Evolutionary conservation across 179 eudicot genomes (phyloP), one percentile per base, ranked within the genome.

Genomic region (Beta macrorhiza): DNA sequence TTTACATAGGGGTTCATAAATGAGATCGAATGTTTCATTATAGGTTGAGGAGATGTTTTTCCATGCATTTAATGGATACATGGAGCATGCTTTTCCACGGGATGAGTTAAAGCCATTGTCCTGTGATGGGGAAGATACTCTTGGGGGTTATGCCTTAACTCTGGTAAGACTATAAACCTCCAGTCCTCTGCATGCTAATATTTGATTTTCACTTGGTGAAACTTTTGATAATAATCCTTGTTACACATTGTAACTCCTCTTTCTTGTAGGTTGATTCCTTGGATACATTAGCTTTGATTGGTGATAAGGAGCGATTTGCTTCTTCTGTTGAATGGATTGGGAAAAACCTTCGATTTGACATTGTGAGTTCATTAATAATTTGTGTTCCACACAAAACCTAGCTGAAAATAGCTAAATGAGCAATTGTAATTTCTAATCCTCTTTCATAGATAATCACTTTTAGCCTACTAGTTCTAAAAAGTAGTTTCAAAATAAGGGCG

Each of bases 81-180:
- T 97, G 98, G 85, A 92, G 13, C 84, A 97, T 86, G 99, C 99
- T 83, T 97, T 97, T 81, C 99, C 99, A 69, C 97, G 81, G 37
- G 99, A 97, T 84, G 99, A 94, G 83, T 85, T 97, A 78, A 92
- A 84, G 84, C 99, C 99, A 73, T 85, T 92, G 72, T 92, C 99
- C 17, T 97, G 99, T 77, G 86, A 77, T 62, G 99, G 99, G 52
- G 99, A 94, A 89, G 98, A 97, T 84, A 90, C 99, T 29, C 93
- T 97, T 84, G 99, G 99, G 78, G 97, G 99, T 80, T 97, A 97
- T 86, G 99, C 98, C 69, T 86, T 97, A 73, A 97, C 99, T 72
- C 85, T 94, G 95, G 98, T 94, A 87, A 89, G 79, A 57, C 57
- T 49, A 53, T 25, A 37, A 75, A 22, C 65, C 68, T 79, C 70